These are phyloP conservation scores for Phialocephala sp. DNA, from an alignment of 2,329 filamentous ascomycete genomes.

Conservation along the genomic window DNA sequence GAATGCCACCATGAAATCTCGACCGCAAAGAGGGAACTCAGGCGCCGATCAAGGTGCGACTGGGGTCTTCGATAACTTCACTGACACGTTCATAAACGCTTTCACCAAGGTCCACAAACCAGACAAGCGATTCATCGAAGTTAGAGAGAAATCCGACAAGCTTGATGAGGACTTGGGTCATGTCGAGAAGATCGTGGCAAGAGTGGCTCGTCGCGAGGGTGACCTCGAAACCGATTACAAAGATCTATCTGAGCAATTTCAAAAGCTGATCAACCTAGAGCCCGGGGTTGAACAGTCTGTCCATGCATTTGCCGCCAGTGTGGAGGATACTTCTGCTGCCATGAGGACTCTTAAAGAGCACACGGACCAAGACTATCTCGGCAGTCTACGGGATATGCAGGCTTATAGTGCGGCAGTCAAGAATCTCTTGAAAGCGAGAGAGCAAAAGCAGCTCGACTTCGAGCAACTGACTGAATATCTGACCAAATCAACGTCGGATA, in stretches of 20 bases:
- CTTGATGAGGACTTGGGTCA: conserved; percentile 91
- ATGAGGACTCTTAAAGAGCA: conserved; percentile 84
- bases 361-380: conserved; percentile 95
- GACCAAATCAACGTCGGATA: conserved; percentile 85
- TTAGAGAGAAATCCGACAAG: conserved; percentile 90
- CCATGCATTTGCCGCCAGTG: conserved; percentile 83
- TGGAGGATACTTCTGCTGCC: conserved; percentile 82
- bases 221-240: conserved; percentile 88
- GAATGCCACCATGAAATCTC: conserved; percentile 92
- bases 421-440: conserved; percentile 85
- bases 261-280: conserved; percentile 88
- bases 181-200: conserved; percentile 93
- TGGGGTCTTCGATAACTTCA: conserved; percentile 91
- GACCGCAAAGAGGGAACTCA: conserved; percentile 68
- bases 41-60: conserved; percentile 55
- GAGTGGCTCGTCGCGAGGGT: conserved; percentile 84
- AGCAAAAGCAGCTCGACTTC: conserved; percentile 98
- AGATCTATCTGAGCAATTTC: conserved; percentile 92
- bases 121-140: conserved; percentile 92
- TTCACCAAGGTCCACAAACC: conserved; percentile 97
- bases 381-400: conserved; percentile 92
- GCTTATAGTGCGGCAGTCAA: conserved; percentile 90
- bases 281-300: conserved; percentile 83
- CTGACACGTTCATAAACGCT: conserved; percentile 95
- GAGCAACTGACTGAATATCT: conserved; percentile 96